Evolutionary conservation across 2,329 filamentous ascomycete species (phyloP), one percentile per base, ranked within the genome.

Genomic region (Fusarium chlamydosporum): DNA sequence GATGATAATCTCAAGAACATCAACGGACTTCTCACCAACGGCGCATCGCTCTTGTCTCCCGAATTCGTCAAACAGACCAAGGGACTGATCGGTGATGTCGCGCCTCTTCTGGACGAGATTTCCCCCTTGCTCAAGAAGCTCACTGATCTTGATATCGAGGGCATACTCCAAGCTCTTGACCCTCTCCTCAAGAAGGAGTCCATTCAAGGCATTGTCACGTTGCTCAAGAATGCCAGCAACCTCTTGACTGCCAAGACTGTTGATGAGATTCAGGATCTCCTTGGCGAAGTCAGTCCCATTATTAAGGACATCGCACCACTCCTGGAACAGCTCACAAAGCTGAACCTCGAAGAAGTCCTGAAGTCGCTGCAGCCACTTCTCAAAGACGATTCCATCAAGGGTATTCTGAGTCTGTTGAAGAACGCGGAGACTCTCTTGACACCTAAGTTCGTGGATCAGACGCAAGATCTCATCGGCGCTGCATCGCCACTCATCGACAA

Each of bases 331-430:
- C 72, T 82, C 4, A 74, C 74, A 23, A 75, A 77, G 31, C 72
- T 81, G 7, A 76, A 82, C 33, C 68, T 82, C 0, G 60, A 76
- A 53, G 76, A 75, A 6, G 43, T 76, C n/a, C 47, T 76, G 4
- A 70, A 77, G 10, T 74, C 79, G 4, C 40, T 82, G 7, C 72
- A 75, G 34, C 80, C 80, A 2, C 72, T 82, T 2, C 73, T 82
- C 1, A 77, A 72, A 2, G 35, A 52, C 1, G 48, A 68, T 10
- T 71, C 60, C 1, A 69, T 72, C 20, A 70, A 72, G 41, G 59
- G 63, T 6, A 72, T 72, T 15, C 23, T 72, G 37, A 62, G 63
- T 16, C 65, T 81, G 4, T 66, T 81, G 15, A 71, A 66, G 9
- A 79, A 80, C 15, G 79, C 79, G 0, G 73, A 77, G 12, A 57